These are phyloP conservation scores for Myxozyma kluyveri DNA, from an alignment of 805 yeast genomes.

Conservation along the genomic window DNA sequence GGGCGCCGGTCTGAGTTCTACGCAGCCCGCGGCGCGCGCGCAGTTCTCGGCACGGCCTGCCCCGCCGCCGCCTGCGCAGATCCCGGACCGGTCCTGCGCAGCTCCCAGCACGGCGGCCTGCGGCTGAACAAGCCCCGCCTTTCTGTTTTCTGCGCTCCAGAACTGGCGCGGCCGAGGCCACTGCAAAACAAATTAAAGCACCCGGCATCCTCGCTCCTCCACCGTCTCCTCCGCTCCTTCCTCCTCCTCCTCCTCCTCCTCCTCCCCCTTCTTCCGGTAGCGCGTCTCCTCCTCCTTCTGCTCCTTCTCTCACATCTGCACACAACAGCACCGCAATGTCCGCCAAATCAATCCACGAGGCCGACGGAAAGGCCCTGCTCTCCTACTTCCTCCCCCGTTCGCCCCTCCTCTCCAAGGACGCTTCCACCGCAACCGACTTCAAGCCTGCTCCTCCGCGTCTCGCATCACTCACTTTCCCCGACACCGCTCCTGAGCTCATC, in stretches of 20 bases:
- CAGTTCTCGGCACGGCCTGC: constrained; percentile 1
- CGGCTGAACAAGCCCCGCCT: too few species aligned
- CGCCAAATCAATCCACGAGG: constrained; percentile 48
- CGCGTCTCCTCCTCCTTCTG: background rate
- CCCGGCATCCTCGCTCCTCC: background rate
- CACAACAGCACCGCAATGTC: constrained; percentile 40
- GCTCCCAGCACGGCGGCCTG: background rate
- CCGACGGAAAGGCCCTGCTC: constrained; percentile 48
- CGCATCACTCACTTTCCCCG: constrained; percentile 39
- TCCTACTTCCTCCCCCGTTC: constrained; percentile 45
- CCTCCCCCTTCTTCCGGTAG: background rate
- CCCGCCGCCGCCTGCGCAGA: background rate
- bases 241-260: background rate
- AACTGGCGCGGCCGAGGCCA: too few species aligned
- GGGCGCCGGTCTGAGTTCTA: background rate
- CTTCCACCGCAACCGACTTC: constrained; percentile 29
- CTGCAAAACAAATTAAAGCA: too few species aligned
- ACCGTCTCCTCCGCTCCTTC: constrained; percentile 2
- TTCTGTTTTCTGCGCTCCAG: too few species aligned
- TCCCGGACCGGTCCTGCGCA: constrained; percentile 3
- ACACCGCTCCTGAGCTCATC: constrained; percentile 28
- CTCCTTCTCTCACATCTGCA: background rate
- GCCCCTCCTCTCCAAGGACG: constrained; percentile 37
- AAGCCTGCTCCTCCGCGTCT: constrained; percentile 29
- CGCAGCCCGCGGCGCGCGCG: background rate